These are phyloP conservation scores for Naganishia kalamii DNA, from an alignment of 768 basidiomycete species.

Conservation along the genomic window DNA sequence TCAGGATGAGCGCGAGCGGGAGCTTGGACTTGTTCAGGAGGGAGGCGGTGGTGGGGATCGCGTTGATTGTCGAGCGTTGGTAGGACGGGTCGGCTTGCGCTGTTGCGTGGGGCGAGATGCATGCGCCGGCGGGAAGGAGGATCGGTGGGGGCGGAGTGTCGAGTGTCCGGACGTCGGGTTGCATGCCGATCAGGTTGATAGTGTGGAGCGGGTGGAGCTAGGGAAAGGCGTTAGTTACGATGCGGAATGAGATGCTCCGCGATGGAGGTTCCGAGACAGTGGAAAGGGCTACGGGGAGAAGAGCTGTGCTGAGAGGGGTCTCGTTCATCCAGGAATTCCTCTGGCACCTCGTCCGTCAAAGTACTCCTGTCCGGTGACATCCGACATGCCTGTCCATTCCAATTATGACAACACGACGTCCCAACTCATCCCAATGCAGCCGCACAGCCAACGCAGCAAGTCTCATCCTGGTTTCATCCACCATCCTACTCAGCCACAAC, in stretches of 20 bases:
- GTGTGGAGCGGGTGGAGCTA: slow-evolving; percentile 65
- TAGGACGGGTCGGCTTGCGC: slow-evolving; percentile 87
- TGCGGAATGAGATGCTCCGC: background rate
- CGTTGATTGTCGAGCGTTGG: slow-evolving; percentile 82
- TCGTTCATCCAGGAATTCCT: too few relatives aligned
- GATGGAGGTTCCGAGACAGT: background rate
- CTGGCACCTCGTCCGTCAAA: too few relatives aligned
- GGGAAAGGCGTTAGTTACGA: slow-evolving; percentile 9
- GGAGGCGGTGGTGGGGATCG: slow-evolving; percentile 83
- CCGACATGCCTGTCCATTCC: too few relatives aligned
- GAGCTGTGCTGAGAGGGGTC: too few relatives aligned
- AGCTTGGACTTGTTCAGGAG: slow-evolving; percentile 83
- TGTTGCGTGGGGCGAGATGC: slow-evolving; percentile 56
- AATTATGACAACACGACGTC: too few relatives aligned
- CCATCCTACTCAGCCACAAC: too few relatives aligned
- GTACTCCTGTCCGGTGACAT: too few relatives aligned
- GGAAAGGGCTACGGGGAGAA: background rate
- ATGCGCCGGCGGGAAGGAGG: slow-evolving; percentile 67
- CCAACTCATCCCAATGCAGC: too few relatives aligned
- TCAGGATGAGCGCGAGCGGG: slow-evolving; percentile 79
- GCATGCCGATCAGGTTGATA: slow-evolving; percentile 83
- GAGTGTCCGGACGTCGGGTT: slow-evolving; percentile 83
- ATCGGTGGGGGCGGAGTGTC: slow-evolving; percentile 79
- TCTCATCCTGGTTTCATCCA: too few relatives aligned
- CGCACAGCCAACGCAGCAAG: too few relatives aligned